A percentile compares a stretch with the other conserved stretches of the same genome.
Conservation (phyloP, 2,329 filamentous ascomycete genomes). For the Aspergillus costaricaensis region DNA sequence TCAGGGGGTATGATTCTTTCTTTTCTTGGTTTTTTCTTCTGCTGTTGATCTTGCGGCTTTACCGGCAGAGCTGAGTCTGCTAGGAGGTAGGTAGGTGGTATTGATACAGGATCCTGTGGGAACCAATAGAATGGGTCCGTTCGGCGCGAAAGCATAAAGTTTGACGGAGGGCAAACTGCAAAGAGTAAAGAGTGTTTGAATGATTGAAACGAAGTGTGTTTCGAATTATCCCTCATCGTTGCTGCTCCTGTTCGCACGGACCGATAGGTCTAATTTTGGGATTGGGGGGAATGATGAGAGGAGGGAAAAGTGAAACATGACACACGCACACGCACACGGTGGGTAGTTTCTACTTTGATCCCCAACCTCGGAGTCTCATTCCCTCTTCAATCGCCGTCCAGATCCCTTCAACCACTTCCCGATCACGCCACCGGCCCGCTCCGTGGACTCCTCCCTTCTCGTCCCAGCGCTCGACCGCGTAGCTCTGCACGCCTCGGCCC, state of each 20-base stretch:
- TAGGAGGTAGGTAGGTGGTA: not conserved
- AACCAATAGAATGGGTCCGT: too few relatives aligned
- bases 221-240: not conserved
- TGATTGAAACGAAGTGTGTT: not conserved
- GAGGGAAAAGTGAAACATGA: not conserved
- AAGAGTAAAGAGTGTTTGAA: too few relatives aligned
- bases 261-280: not conserved
- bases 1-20: not conserved
- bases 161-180: too few relatives aligned
- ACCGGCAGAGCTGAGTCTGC: too few relatives aligned
- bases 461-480: slow-evolving; percentile 81
- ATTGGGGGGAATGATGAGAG: not conserved
- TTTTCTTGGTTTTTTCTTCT: too few relatives aligned
- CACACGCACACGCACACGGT: not conserved
- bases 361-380: slow-evolving; percentile 84
- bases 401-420: slow-evolving; percentile 88
- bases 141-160: not conserved
- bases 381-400: slow-evolving; percentile 87
- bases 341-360: slow-evolving; percentile 28
- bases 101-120: not conserved
- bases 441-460: slow-evolving; percentile 45
- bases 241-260: not conserved
- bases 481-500: slow-evolving; percentile 79
- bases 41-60: too few relatives aligned
- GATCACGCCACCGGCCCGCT: slow-evolving; percentile 71